Base-by-base conservation (phyloP, 176 grass and related monocot genomes). In the Elymus sibiricus region DNA sequence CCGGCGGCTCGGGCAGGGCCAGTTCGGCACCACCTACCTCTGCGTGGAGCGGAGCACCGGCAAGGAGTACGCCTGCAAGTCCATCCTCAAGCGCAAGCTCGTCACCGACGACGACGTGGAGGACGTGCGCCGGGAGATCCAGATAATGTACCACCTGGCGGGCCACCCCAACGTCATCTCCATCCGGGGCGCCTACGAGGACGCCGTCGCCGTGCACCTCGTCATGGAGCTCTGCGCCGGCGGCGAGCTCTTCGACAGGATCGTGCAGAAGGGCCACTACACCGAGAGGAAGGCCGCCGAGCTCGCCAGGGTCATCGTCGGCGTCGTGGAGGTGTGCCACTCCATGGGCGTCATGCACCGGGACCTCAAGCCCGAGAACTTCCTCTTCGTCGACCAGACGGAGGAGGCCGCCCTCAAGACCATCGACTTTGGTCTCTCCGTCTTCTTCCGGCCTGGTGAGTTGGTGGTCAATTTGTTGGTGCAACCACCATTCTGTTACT, bases 21-120 rank as follows among this genome's bases (percentile, higher is more conserved):
- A 98, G 82, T 98, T 98, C 61, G 95, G 95, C 43, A 95, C 90
- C 12, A 98, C 95, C 29, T 94, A 95, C 83, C 89, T 98, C 7
- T 98, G 95, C 90, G 85, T 98, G 11, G 95, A 98, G 64, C 92
- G 92, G 17, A 49, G 49, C 70, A 87, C 81, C 0, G 89, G 95
- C 2, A 95, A 89, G 83, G 93, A 95, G 81, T 90, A 64, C 69
- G 93, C 93, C 39, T 94, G 93, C 93, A 94, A 94, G 88, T 94
- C 93, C 68, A 94, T 94, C 75, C 74, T 91, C 22, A 94, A 94
- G 90, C 82, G 90, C 28, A 94, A 94, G 88, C 93, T 94, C 7
- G 75, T 86, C 56, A 88, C 93, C 40, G 88, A 92, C 68, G 93
- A 95, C 82, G 93, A 95, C 79, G 93, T 95, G 26, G 93, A 95